Evolutionary conservation across 148 eudicot genomes (phyloP), one percentile per base, ranked within the genome.

Genomic region (Cornus florida): DNA sequence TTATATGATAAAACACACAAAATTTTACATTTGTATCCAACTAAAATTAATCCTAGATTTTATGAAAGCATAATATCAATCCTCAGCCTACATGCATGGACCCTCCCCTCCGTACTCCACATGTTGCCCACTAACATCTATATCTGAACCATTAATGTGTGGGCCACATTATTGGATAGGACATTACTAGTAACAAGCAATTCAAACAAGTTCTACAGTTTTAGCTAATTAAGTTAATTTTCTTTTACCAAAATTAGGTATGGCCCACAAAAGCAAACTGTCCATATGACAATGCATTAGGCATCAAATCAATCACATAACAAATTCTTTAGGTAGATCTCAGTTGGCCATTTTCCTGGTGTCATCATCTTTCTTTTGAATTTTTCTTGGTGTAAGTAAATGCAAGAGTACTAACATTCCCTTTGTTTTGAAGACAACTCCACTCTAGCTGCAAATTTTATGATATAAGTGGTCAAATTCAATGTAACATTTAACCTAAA

Each of bases 111-210:
- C 82, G 59, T 71, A 71, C 81, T 28, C 82, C 85, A 85, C 87
- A 85, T 85, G 87, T 65, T 82, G 78, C 86, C 85, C 87, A 84
- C 83, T 77, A 82, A 77, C 85, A 75, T 81, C 77, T 35, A 76
- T 82, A 79, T 76, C 80, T 82, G 62, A 38, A 57, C 81, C 85
- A 81, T 80, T 73, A 79, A 82, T 82, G 87, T 33, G 71, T 83
- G 89, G 85, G 78, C 67, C 89, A 73, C 50, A 59, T n/a, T n/a
- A 41, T 66, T 35, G 56, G 75, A 80, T 76, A 60, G 65, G 86
- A 83, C 80, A 67, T 65, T 75, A 67, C 73, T 41, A 66, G 60
- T 82, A 48, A 24, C 59, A 7, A 20, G 50, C 66, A 32, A 50
- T 20, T 68, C 73, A 38, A 64, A 39, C 35, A 43, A 69, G 50